phyloP scores from a whole-genome alignment of 2,329 filamentous ascomycete genomes.

The Reticulascus tulasneorum region DNA sequence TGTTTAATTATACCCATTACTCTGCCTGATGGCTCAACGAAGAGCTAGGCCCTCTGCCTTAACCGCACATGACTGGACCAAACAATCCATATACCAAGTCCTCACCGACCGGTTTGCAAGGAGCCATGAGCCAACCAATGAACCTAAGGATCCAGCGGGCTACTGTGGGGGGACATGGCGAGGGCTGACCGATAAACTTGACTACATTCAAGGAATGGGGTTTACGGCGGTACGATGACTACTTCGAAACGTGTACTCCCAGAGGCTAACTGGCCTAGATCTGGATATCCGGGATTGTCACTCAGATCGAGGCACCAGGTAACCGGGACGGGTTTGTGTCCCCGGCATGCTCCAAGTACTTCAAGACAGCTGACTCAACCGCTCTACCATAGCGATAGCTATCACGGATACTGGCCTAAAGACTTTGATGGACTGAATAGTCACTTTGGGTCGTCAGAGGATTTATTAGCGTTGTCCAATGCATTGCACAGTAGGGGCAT shows the following conservation, averaged over 20 bases:
- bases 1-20: too few species aligned
- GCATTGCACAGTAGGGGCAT: constrained; percentile 49
- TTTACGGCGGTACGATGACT: constrained; percentile 38
- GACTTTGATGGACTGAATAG: constrained; percentile 38
- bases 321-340: constrained; percentile 14
- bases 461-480: constrained; percentile 41
- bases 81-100: constrained; percentile 42
- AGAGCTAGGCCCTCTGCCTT: too few species aligned
- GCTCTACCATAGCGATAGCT: constrained; percentile 24
- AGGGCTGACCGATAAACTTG: constrained; percentile 43
- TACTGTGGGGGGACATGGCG: constrained; percentile 50
- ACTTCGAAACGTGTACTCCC: too few species aligned
- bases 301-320: constrained; percentile 31
- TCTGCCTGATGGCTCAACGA: too few species aligned
- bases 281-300: constrained; percentile 41
- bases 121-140: too few species aligned
- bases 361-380: not conserved
- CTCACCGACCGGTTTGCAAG: constrained; percentile 39
- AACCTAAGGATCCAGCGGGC: constrained; percentile 22
- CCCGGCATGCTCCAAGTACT: too few species aligned
- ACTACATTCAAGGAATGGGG: constrained; percentile 46
- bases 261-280: too few species aligned
- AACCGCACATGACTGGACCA: constrained; percentile 29
- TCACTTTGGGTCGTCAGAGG: constrained; percentile 44
- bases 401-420: constrained; percentile 37